Conservation (phyloP, 176 grass and related monocot species). For the sorghum (Sorghum bicolor) region DNA sequence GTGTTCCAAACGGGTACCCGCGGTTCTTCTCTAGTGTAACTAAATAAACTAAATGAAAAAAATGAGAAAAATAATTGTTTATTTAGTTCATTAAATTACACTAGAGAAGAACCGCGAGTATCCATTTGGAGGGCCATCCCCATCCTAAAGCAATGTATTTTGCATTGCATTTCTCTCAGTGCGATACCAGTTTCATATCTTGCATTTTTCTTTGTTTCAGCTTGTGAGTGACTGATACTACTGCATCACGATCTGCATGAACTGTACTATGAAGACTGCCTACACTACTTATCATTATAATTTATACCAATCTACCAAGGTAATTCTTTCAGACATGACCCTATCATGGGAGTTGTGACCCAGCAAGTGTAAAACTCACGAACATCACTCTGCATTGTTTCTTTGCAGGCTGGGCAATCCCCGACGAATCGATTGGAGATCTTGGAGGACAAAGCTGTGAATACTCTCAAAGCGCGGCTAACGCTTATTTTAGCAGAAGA, state of each 20-base stretch:
- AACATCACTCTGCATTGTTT: background rate
- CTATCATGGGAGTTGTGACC: background rate
- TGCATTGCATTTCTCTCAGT: background rate
- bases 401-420: slow-evolving; percentile 34
- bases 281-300: slow-evolving; percentile 52
- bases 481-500: slow-evolving; percentile 73
- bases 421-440: slow-evolving; percentile 30
- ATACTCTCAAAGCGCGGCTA: slow-evolving; percentile 42
- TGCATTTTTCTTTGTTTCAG: slow-evolving; percentile 42
- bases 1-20: too few relatives aligned
- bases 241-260: slow-evolving; percentile 43
- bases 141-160: background rate
- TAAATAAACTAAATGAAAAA: too few relatives aligned
- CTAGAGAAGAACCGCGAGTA: too few relatives aligned
- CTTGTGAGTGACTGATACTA: slow-evolving; percentile 74
- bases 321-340: slow-evolving; percentile 18
- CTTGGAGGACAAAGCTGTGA: slow-evolving; percentile 57
- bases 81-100: too few relatives aligned
- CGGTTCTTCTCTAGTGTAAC: too few relatives aligned
- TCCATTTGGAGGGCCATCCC: too few relatives aligned
- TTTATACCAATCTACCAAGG: slow-evolving; percentile 55
- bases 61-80: too few relatives aligned
- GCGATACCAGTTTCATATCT: background rate
- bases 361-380: background rate
- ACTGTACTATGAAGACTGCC: slow-evolving; percentile 77